Evolutionary conservation across 345 rosid species (phyloP).

Genomic region (rapeseed (Brassica napus)): Da-Ae NC_063451.1:46964001-46964500

Average conservation of each 20-base stretch:
- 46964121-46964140: constrained; percentile 69
- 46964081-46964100: constrained; percentile 87
- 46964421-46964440: not conserved
- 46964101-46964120: constrained; percentile 56
- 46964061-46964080: constrained; percentile 70
- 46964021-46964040: constrained; percentile 56
- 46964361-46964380: constrained; percentile 86
- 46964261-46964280: not conserved
- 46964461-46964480: constrained; percentile 98
- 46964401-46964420: not conserved
- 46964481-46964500: constrained; percentile 77
- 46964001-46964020: constrained; percentile 53
- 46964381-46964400: constrained; percentile 85
- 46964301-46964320: constrained; percentile 59
- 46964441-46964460: constrained; percentile 18
- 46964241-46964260: constrained; percentile 5
- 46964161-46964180: constrained; percentile 96
- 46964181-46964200: constrained; percentile 87
- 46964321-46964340: constrained; percentile 82
- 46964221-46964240: constrained; percentile 45
- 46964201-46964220: constrained; percentile 88
- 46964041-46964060: not conserved
- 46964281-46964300: constrained; percentile 1
- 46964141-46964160: constrained; percentile 85
- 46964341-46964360: constrained; percentile 84